Evolutionary conservation across 108 stramenopile species (phyloP).

Genomic region (Nitzschia palea): DNA sequence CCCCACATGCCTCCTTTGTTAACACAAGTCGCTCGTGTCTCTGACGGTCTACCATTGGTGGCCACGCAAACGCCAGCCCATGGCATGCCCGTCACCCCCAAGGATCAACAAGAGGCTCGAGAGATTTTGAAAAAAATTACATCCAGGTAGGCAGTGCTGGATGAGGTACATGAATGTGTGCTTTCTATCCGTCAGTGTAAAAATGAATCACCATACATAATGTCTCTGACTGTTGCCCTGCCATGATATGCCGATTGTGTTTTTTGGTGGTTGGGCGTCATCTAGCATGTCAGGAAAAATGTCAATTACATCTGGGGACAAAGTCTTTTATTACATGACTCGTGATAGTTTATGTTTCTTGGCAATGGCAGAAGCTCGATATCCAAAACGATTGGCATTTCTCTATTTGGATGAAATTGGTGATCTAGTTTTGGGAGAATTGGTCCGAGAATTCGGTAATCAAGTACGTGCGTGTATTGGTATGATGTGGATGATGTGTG

Average conservation of each 20-base stretch:
- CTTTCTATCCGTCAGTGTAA: no score
- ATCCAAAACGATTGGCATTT: constrained; percentile 97
- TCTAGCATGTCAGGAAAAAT: constrained; percentile 42
- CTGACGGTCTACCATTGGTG: constrained; percentile 84
- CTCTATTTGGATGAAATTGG: constrained; percentile 94
- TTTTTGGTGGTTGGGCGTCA: no score
- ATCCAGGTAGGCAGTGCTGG: constrained; percentile 39
- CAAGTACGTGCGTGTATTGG: constrained; percentile 43
- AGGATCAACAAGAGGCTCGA: constrained; percentile 74
- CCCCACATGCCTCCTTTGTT: constrained; percentile 80
- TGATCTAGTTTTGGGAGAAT: constrained; percentile 76
- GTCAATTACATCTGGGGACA: constrained; percentile 69
- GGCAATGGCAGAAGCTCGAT: constrained; percentile 72
- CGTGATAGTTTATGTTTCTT: constrained; percentile 77
- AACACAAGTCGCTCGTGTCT: constrained; percentile 84
- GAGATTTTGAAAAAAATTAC: constrained; percentile 67
- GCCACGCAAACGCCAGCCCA: constrained; percentile 65
- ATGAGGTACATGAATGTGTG: no score
- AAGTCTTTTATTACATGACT: constrained; percentile 87
- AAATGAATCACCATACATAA: no score
- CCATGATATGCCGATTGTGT: no score
- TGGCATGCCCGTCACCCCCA: constrained; percentile 53
- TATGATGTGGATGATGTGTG: neutral
- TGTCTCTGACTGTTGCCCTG: no score
- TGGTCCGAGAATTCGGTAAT: constrained; percentile 80